phyloP scores from a whole-genome alignment of 2,329 filamentous ascomycete genomes.

The Trichophyton simii region DNA sequence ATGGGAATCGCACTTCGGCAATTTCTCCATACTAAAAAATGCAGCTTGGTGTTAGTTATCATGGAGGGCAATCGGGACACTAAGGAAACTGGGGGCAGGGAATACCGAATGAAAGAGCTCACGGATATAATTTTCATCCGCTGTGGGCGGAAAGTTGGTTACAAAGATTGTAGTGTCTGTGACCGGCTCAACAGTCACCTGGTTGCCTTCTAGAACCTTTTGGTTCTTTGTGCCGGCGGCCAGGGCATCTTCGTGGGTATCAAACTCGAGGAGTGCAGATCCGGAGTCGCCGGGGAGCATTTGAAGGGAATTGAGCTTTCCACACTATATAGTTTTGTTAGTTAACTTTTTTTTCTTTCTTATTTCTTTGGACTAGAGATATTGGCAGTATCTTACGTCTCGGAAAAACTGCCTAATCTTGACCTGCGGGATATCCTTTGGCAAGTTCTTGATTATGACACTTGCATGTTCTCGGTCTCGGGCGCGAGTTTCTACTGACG shows the following conservation, averaged over 20 bases:
- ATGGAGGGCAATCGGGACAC: not conserved
- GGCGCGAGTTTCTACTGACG: constrained; percentile 38
- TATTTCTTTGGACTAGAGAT: not conserved
- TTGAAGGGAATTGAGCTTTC: constrained; percentile 65
- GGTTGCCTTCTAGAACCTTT: constrained; percentile 61
- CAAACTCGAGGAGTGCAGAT: constrained; percentile 75
- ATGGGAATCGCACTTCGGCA: constrained; percentile 76
- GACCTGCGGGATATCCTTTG: constrained; percentile 54
- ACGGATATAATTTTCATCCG: constrained; percentile 41
- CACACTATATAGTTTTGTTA: constrained; percentile 40
- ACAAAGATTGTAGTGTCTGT: constrained; percentile 74
- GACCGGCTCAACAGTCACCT: constrained; percentile 62
- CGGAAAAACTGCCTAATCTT: constrained; percentile 81
- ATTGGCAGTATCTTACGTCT: constrained; percentile 38
- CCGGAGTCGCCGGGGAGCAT: constrained; percentile 52
- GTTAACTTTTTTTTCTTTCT: not conserved
- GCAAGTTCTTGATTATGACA: constrained; percentile 67
- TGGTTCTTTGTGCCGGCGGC: constrained; percentile 70
- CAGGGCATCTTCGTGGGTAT: constrained; percentile 63
- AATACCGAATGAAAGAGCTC: constrained; percentile 43
- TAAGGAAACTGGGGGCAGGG: not conserved
- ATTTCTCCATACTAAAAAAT: constrained; percentile 57
- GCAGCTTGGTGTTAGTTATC: not conserved
- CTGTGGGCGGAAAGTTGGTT: constrained; percentile 64
- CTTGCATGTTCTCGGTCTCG: constrained; percentile 86